Conservation (phyloP, 495 filamentous ascomycete species). For the Penicillium silybi region DNA sequence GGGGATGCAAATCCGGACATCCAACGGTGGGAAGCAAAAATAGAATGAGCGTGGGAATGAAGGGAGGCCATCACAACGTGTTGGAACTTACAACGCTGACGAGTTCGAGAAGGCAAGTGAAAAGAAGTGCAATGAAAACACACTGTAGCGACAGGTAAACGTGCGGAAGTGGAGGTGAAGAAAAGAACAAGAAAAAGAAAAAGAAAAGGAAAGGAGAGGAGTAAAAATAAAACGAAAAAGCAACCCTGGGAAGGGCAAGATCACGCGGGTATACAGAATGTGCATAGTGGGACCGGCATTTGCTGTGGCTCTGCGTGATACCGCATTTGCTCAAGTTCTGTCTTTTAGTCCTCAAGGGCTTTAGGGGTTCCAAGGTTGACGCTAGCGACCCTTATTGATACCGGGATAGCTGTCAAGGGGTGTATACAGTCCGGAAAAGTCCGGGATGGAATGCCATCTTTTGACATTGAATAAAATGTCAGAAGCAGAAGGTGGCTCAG, state of each 20-base stretch:
- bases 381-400: neutral
- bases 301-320: neutral
- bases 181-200: slow-evolving; percentile 7
- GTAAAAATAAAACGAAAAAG: slow-evolving; percentile 5
- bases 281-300: neutral
- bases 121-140: neutral
- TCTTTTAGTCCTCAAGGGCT: neutral
- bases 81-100: slow-evolving; percentile 9
- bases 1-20: neutral
- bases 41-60: slow-evolving; percentile 16
- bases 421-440: slow-evolving; percentile 4
- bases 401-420: neutral
- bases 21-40: slow-evolving; percentile 1
- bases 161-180: slow-evolving; percentile 3
- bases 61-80: slow-evolving; percentile 10
- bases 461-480: neutral
- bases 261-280: slow-evolving; percentile 10
- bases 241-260: neutral
- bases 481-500: neutral
- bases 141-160: slow-evolving; percentile 4
- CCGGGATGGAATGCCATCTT: slow-evolving; percentile 3
- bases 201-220: slow-evolving; percentile 8
- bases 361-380: neutral
- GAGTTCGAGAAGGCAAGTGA: slow-evolving; percentile 2
- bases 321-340: neutral